Evolutionary conservation across 2,329 filamentous ascomycete genomes (phyloP), one percentile per base, ranked within the genome.

Genomic region (Helminthosporium solani): DNA sequence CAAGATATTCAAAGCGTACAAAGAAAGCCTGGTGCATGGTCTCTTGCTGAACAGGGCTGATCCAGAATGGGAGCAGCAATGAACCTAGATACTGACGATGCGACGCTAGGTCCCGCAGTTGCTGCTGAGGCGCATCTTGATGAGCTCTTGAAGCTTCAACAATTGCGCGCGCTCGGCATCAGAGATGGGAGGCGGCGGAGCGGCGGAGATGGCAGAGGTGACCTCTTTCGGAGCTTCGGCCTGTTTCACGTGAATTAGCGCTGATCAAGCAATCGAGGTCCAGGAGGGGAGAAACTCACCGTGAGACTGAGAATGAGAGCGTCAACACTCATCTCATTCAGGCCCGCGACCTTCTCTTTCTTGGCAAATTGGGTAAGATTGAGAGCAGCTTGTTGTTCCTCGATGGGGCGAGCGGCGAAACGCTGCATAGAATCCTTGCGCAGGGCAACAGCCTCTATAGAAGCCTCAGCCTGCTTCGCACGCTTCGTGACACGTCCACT

Each of bases 321-420:
- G 44, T 75, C 66, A 33, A 77, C 64, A 40, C 74, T 73, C 46
- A 77, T 66, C 36, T 64, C 60, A 46, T 63, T 71, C 40, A 84
- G 63, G 25, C 75, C 73, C 40, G 80, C 72, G 19, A 77, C 74
- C 42, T 70, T 69, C 51, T 77, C 73, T 53, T 76, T 75, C 44
- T 74, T 75, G 38, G 76, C 73, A 30, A 88, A 72, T 50, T 80
- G 77, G 35, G 79, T 75, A 25, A 90, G 74, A 49, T 82, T 83
- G 49, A 88, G 75, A 3, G 83, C 84, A 34, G 83, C 78, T 61
- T 87, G 84, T 61, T 86, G 79, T 65, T 87, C 81, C 42, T 79
- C 75, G 16, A 87, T 55, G 27, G 66, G 52, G 38, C 60, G 63
- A 50, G 57, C 57, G 31, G 62, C 51, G 41, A 67, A 64, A 33